These are phyloP conservation scores for Candida odintsovae DNA, from an alignment of 805 yeast genomes.

Conservation along the genomic window DNA sequence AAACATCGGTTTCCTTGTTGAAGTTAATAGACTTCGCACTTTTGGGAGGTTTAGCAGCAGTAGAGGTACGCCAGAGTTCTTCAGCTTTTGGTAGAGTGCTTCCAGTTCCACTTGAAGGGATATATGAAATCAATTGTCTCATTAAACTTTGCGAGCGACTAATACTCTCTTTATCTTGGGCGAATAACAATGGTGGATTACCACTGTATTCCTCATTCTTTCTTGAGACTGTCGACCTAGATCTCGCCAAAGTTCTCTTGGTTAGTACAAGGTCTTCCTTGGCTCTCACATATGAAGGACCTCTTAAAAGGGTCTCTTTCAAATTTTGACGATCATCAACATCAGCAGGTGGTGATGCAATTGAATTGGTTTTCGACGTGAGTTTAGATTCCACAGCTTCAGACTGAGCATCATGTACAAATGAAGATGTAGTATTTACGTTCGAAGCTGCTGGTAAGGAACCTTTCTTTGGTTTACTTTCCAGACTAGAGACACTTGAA, in stretches of 20 bases:
- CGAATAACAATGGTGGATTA: constrained; percentile 7
- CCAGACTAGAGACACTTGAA: not conserved
- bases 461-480: not conserved
- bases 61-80: not conserved
- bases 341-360: not conserved
- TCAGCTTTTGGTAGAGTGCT: not conserved
- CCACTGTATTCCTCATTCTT: not conserved
- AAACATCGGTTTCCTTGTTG: not conserved
- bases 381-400: not conserved
- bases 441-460: not conserved
- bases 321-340: constrained; percentile 2
- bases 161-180: constrained; percentile 1
- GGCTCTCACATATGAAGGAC: constrained; percentile 1
- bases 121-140: not conserved
- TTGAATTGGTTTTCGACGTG: not conserved
- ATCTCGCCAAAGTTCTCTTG: constrained; percentile 9
- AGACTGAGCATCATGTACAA: not conserved
- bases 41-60: not conserved
- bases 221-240: constrained; percentile 9
- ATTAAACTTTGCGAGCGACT: constrained; percentile 2
- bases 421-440: no score
- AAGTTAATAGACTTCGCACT: not conserved
- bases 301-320: constrained; percentile 5
- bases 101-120: not conserved
- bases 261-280: constrained; percentile 7